Evolutionary conservation across 2,329 filamentous ascomycete genomes (phyloP), one percentile per base, ranked within the genome.

Genomic region (Lachnellula subtilissima): DNA sequence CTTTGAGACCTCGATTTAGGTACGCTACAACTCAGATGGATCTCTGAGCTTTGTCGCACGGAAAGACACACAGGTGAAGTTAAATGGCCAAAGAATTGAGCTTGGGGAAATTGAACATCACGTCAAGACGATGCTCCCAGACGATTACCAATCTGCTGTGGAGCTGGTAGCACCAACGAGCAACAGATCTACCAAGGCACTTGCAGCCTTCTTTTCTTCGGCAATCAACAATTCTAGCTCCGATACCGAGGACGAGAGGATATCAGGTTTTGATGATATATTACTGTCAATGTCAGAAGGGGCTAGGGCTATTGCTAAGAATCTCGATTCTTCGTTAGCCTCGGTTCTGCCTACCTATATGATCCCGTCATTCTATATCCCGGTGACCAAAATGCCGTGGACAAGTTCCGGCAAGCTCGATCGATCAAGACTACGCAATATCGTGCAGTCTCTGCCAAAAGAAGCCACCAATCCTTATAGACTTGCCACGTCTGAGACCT

Each of bases 21-120:
- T 51, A 5, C 50, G 55, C 1, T 57, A 57, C 48, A 50, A 53
- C 28, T 45, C 50, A 5, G 42, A 57, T 32, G 55, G 55, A 15
- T 37, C 46, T 42, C 14, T 57, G 59, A 78, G 80, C 32, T 86
- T 86, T 66, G 69, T 76, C 46, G 76, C 76, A 45, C 72, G 78
- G 46, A 75, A 75, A 52, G 77, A 80, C 61, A 72, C 72, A 1
- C 78, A 80, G 62, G 70, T 80, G 39, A 81, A 81, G 61, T 65
- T 81, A 11, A 72, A 74, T 36, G 81, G 81, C 47, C 78, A 72
- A 50, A 61, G 76, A 57, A 69, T 77, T 56, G 45, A 75, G 67
- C 67, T 76, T 52, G 75, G 71, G 15, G 76, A 74, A 64, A 75
- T 74, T 49, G 78, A 74, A 77, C 49, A 55, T 37, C 50, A 61